phyloP scores from a whole-genome alignment of 169 alveolate genomes.

The Hepatocystis sp. region DNA sequence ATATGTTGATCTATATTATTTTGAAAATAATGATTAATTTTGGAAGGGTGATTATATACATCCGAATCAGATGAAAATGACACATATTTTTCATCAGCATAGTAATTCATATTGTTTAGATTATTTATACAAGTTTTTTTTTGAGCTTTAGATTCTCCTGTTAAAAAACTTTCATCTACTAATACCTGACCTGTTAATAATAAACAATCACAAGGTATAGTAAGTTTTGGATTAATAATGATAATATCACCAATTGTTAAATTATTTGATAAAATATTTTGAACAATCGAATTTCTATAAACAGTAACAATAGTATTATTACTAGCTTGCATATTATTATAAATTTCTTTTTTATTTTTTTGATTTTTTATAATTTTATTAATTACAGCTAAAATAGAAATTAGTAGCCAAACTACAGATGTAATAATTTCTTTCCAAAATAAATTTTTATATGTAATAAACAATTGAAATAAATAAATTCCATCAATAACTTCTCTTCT shows the following conservation, averaged over 20 bases:
- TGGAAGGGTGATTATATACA: too few relatives aligned
- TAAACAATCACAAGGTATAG: slow-evolving; percentile 90
- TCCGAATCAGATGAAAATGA: too few relatives aligned
- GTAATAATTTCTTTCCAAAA: slow-evolving; percentile 86
- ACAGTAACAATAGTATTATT: slow-evolving; percentile 79
- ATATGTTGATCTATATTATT: too few relatives aligned
- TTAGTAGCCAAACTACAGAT: slow-evolving; percentile 84
- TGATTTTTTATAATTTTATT: slow-evolving; percentile 82
- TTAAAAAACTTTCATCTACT: slow-evolving; percentile 90
- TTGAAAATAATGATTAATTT: too few relatives aligned
- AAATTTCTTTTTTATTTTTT: slow-evolving; percentile 84
- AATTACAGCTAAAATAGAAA: slow-evolving; percentile 77
- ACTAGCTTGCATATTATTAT: slow-evolving; percentile 77
- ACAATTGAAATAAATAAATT: slow-evolving; percentile 84
- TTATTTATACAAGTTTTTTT: slow-evolving; percentile 84
- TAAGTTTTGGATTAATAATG: slow-evolving; percentile 79
- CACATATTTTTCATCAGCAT: neutral
- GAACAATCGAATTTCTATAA: slow-evolving; percentile 81
- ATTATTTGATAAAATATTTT: slow-evolving; percentile 80
- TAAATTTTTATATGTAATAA: slow-evolving; percentile 80
- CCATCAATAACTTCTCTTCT: slow-evolving; percentile 85
- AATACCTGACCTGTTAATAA: slow-evolving; percentile 87
- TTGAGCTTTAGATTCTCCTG: slow-evolving; percentile 92
- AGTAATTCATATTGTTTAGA: slow-evolving; percentile 56
- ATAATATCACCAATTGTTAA: slow-evolving; percentile 88